Percentiles rank a stretch among this genome's conserved stretches.
These are phyloP conservation scores for Xylaria polymorpha DNA, from an alignment of 2,329 filamentous ascomycete species.

Conservation along the genomic window DNA sequence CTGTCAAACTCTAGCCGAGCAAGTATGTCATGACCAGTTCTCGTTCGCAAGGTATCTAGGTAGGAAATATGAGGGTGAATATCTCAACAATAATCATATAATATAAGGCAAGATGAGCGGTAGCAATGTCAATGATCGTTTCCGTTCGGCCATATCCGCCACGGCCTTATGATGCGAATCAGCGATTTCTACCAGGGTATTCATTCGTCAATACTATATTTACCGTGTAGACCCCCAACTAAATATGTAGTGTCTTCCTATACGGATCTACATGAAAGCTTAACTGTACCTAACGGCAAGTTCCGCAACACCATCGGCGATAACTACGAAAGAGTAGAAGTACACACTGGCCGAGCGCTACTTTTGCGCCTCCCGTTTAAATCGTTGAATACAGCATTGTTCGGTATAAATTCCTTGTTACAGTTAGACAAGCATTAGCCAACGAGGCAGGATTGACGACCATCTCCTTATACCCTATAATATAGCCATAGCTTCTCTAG, in stretches of 20 bases:
- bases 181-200: neutral
- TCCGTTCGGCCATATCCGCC: neutral
- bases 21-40: neutral
- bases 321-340: neutral
- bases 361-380: too few species aligned
- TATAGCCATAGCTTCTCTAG: neutral
- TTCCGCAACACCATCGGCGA: conserved; percentile 11
- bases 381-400: neutral
- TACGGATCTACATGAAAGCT: conserved; percentile 2
- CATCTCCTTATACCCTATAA: neutral
- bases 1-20: neutral
- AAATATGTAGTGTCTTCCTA: neutral
- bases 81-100: neutral
- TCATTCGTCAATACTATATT: neutral
- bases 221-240: neutral
- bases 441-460: neutral
- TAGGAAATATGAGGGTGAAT: neutral
- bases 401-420: neutral
- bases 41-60: neutral
- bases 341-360: neutral
- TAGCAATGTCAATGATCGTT: neutral
- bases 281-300: conserved; percentile 7
- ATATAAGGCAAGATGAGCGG: neutral
- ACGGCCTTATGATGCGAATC: neutral
- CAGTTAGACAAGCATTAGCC: neutral